These are phyloP conservation scores for Amesomyces nigricolor DNA, from an alignment of 2,329 filamentous ascomycete species.

Conservation along the genomic window DNA sequence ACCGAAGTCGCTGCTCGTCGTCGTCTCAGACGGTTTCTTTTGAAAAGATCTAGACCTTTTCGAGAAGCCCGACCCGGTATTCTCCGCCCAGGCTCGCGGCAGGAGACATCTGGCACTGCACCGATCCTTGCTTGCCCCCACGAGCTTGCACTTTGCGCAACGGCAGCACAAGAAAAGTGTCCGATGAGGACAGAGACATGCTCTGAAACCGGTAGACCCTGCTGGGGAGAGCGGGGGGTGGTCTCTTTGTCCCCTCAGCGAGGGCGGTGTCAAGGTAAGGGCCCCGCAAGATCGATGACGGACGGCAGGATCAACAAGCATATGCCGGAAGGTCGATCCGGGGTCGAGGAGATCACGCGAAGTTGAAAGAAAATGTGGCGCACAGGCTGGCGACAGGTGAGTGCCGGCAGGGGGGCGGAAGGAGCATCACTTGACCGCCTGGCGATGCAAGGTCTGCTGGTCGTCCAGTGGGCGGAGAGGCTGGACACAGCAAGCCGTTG, in stretches of 20 bases:
- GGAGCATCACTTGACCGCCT: constrained; percentile 18
- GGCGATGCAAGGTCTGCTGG: constrained; percentile 8
- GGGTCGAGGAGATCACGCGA: constrained; percentile 15
- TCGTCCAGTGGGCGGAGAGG: constrained; percentile 11
- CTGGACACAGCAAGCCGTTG: constrained; percentile 13
- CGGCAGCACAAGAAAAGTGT: constrained; percentile 32
- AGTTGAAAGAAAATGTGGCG: constrained; percentile 27
- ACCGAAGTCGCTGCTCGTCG: constrained; percentile 31
- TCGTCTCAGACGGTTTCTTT: constrained; percentile 30
- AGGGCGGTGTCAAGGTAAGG: constrained; percentile 6
- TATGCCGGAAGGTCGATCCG: background rate
- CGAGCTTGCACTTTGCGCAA: constrained; percentile 36
- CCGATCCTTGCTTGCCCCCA: constrained; percentile 34
- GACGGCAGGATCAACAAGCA: background rate
- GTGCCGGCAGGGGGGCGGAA: constrained; percentile 13
- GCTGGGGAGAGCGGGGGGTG: background rate
- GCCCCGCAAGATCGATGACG: background rate
- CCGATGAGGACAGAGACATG: constrained; percentile 33
- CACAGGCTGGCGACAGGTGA: constrained; percentile 22
- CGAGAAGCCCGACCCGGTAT: constrained; percentile 34
- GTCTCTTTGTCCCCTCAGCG: constrained; percentile 14
- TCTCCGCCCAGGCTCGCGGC: constrained; percentile 29
- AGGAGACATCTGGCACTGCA: constrained; percentile 38
- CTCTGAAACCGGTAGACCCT: constrained; percentile 11
- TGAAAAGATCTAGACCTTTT: constrained; percentile 29